phyloP scores from a whole-genome alignment of 306 rosid genomes.

The Ziziphus jujuba region DNA sequence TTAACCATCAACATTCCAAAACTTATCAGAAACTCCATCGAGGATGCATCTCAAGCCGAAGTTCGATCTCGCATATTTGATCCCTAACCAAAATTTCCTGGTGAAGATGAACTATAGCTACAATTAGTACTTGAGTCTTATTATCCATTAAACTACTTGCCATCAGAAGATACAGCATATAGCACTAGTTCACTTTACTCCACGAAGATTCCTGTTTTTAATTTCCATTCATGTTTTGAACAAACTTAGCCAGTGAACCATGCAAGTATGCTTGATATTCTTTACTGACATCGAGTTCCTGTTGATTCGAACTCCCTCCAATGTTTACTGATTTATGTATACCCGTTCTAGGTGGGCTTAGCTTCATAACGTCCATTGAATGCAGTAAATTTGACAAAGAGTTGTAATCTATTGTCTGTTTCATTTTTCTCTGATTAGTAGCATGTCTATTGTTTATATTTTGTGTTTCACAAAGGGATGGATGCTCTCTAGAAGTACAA shows the following conservation, averaged over 20 bases:
- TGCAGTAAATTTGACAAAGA: background rate
- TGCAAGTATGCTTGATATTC: slow-evolving; percentile 24
- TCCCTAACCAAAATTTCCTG: too few relatives aligned
- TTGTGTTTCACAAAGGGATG: slow-evolving; percentile 8
- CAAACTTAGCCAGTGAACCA: slow-evolving; percentile 24
- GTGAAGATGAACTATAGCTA: too few relatives aligned
- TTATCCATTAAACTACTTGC: too few relatives aligned
- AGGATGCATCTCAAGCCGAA: too few relatives aligned
- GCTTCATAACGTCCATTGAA: background rate
- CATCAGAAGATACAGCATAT: too few relatives aligned
- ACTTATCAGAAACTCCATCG: too few relatives aligned
- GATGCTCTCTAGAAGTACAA: background rate
- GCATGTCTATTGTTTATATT: background rate
- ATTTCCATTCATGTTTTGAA: slow-evolving; percentile 7
- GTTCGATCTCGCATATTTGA: too few relatives aligned
- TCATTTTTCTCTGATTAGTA: background rate
- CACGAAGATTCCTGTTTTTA: background rate
- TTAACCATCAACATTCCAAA: too few relatives aligned
- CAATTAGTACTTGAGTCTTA: too few relatives aligned
- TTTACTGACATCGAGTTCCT: background rate
- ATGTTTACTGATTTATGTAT: background rate
- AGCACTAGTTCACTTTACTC: too few relatives aligned
- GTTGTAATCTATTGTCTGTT: background rate
- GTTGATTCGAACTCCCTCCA: background rate
- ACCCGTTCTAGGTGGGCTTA: background rate